Evolutionary conservation across 371 early-diverging fungal genomes (phyloP), one percentile per base, ranked within the genome.

Genomic region (Quaeritorhiza haematococci): DNA sequence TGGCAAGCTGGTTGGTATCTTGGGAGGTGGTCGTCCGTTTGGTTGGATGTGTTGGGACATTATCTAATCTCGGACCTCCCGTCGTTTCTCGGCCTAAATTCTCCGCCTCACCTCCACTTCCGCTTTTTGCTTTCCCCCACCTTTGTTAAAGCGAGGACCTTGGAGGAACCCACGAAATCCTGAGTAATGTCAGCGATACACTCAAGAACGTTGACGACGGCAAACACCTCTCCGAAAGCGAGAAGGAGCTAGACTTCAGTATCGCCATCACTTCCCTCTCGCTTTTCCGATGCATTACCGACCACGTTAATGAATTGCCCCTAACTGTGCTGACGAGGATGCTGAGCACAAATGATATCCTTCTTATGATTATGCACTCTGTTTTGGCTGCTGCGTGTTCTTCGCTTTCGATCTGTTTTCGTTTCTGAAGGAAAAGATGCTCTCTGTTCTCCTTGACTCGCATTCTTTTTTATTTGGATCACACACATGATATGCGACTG

Each of bases 271-370:
- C 44, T 41, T 47, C 47, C 10, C 7, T 47, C 29, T 55, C 66
- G 29, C 51, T 65, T 13, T 55, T 67, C 33, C 61, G 68, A 28
- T 67, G 60, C 58, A 59, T 74, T 42, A 62, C 74, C 7, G 66
- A 70, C 24, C 56, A 56, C 24, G 41, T 64, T 42, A 13, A 52
- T 7, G 65, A 66, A 6, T 42, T 78, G 27, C 64, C 72, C 21
- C 56, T 73, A 8, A 33, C 59, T 2, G 60, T 62, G 3, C 38
- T 68, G 15, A 64, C 63, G n/a, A 55, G 69, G 10, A 27, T 73
- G n/a, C 41, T 74, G 8, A 64, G 56, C 24, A 56, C 49, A 21
- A 55, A 71, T 51, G 71, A 73, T 30, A n/a, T 49, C 4, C 27
- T 30, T 6, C 53, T n/a, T n/a, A n/a, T n/a, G n/a, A n/a, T n/a